These are phyloP conservation scores for Claviceps quebecensis DNA, from an alignment of 2,329 filamentous ascomycete genomes.

Conservation along the genomic window DNA sequence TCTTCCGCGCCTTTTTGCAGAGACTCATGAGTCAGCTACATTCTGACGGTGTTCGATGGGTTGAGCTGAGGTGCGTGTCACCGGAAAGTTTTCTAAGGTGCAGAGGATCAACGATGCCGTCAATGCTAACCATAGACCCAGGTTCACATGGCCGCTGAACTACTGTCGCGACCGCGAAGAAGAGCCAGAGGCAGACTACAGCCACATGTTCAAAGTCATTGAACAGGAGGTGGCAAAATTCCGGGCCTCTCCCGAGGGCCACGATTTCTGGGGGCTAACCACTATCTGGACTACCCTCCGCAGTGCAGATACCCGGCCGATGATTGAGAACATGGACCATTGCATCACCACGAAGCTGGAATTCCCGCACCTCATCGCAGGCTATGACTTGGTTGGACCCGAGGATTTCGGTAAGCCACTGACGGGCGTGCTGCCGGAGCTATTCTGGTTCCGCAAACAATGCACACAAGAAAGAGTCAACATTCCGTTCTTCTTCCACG, in stretches of 20 bases:
- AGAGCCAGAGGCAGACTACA: conserved; percentile 50
- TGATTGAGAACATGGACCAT: conserved; percentile 72
- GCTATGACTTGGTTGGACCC: conserved; percentile 82
- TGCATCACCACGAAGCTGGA: conserved; percentile 71
- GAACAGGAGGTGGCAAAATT: conserved; percentile 69
- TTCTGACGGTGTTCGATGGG: conserved; percentile 74
- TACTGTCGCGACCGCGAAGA: conserved; percentile 55
- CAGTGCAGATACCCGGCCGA: conserved; percentile 43
- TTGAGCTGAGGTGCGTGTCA: conserved; percentile 49
- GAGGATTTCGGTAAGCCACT: conserved; percentile 70
- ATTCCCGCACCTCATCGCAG: conserved; percentile 67
- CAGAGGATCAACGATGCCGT: too few relatives aligned
- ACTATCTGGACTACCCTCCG: conserved; percentile 77
- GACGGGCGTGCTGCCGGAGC: conserved; percentile 61
- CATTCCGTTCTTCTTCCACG: conserved; percentile 92
- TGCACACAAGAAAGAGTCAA: conserved; percentile 65
- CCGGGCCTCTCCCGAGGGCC: conserved; percentile 54
- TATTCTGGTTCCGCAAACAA: conserved; percentile 88
- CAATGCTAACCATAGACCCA: conserved; percentile 7
- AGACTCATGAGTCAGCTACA: conserved; percentile 56
- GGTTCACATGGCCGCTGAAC: conserved; percentile 58
- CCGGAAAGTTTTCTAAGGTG: too few relatives aligned
- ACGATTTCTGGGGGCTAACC: conserved; percentile 69
- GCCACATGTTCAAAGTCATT: conserved; percentile 56
- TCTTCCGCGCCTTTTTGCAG: conserved; percentile 64